Evolutionary conservation across 1,139 yeast species (phyloP), one percentile per base, ranked within the genome.

Genomic region (Kodamaea sp.): DNA sequence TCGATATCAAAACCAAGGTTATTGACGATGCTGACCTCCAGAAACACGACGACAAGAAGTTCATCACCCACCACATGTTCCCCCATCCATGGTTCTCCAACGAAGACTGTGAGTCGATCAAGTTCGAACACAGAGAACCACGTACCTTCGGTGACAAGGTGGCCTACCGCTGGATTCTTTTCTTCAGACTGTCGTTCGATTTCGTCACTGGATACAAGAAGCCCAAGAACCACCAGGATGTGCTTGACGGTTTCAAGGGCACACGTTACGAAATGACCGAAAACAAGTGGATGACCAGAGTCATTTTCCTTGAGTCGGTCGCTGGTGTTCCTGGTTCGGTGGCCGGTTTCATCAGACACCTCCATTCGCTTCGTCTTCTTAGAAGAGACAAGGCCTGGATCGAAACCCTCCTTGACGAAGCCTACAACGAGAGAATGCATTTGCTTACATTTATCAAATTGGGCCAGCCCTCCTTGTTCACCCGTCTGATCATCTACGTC

Each of bases 321-420:
- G 92, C 92, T 7, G 90, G 88, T 10, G 86, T 83, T 12, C 92
- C 92, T 1, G 90, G 92, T 8, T 76, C 81, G 68, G 85, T 80
- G 25, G 92, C 87, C 9, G 82, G 83, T 1, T 80, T 80, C 55
- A 54, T 82, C 30, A 72, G 89, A 41, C 87, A 81, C 50, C 66
- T 82, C 47, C 80, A 78, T 47, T 74, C 85, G 2, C 57, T 82
- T 31, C 63, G 89, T 45, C 55, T 80, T 29, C 63, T 82, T 46
- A 70, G 71, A 46, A 63, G 90, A 41, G 92, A 83, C 53, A 76
- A 78, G 47, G 90, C 87, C 1, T 83, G 89, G 85, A 74, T 83
- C 43, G 87, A 83, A 55, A 80, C 89, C 1, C 63, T 83, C 27
- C 63, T 78, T 24, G 90, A 83, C 50, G 92, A 83, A 51, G 89